Base-by-base conservation (phyloP, 1,284 basidiomycete species). In the Vanrija sp. region DNA sequence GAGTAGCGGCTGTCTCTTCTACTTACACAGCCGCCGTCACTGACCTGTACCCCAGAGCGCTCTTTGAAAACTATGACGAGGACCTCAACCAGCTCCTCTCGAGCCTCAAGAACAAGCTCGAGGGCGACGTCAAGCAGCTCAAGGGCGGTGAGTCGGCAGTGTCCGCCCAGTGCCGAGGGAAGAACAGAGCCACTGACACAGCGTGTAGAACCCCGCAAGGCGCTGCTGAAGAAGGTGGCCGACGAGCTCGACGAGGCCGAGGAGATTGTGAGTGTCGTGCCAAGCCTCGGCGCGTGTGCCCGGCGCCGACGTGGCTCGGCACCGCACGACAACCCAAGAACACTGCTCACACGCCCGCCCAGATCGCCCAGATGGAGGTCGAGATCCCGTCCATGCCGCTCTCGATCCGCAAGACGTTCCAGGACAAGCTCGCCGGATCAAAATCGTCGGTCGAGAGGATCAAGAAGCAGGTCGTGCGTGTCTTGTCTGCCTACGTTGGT, bases 351-450 rank as follows among this genome's bases (percentile, higher is more conserved):
- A 1, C n/a, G 43, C 28, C 28, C 28, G 28, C 15, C 46, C 65
- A 95, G 92, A 83, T 96, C 63, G 91, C 91, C 38, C 96, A 99
- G 83, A 98, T 99, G 95, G 94, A 98, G 77, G 89, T 98, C 60
- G 96, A 99, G 79, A 87, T 96, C n/a, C 92, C 94, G 69, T 88
- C 89, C 12, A 94, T 98, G 73, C 93, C 94, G 0, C 86, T 89
- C 67, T 88, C 88, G 29, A 81, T 93, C 64, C 84, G 86, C 47
- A 77, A 84, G 0, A 83, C 85, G 56, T 91, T 92, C 74, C 85
- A 87, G 54, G 72, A 82, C 23, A 85, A 90, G 59, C 83, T 94
- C 48, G 81, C 83, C 52, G 78, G 83, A 10, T 84, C 88, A 60
- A 92, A 91, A 73, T 72, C 81, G 3, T 85, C 86, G 51, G 80